Percentiles rank a stretch among this genome's conserved stretches.
These are phyloP conservation scores for Apiospora saccharicola DNA, from an alignment of 2,329 filamentous ascomycete genomes.

Conservation along the genomic window DNA sequence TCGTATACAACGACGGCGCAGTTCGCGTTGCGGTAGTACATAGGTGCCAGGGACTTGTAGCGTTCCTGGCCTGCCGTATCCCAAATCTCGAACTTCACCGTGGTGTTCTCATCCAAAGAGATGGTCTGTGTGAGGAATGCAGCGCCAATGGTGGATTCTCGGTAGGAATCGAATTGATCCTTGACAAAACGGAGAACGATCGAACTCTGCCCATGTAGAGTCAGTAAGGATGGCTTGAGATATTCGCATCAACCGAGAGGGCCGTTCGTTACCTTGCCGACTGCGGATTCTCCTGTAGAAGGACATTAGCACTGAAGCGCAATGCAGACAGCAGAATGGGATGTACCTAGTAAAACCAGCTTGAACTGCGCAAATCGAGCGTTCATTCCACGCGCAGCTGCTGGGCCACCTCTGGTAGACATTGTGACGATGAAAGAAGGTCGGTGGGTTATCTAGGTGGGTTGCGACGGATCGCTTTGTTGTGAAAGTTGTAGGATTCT, in stretches of 20 bases:
- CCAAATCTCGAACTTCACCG: slow-evolving; percentile 99
- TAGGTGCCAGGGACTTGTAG: slow-evolving; percentile 98
- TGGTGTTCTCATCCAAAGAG: slow-evolving; percentile 95
- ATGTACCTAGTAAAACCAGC: slow-evolving; percentile 88
- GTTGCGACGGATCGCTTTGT: slow-evolving; percentile 5
- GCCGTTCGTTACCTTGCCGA: slow-evolving; percentile 82
- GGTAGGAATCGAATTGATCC: slow-evolving; percentile 98
- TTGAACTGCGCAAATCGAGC: slow-evolving; percentile 99
- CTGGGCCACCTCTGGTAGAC: slow-evolving; percentile 79
- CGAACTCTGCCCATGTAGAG: slow-evolving; percentile 72
- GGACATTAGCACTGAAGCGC: slow-evolving; percentile 20
- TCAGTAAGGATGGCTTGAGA: slow-evolving; percentile 22
- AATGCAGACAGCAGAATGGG: slow-evolving; percentile 24
- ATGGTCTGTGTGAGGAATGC: slow-evolving; percentile 99
- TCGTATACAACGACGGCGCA: slow-evolving; percentile 99
- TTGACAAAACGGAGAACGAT: slow-evolving; percentile 98
- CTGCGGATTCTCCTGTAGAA: slow-evolving; percentile 89
- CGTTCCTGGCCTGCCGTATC: slow-evolving; percentile 98
- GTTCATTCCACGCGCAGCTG: slow-evolving; percentile 70
- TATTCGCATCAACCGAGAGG: slow-evolving; percentile 3
- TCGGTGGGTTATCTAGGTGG: background rate
- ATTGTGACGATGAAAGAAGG: slow-evolving; percentile 59
- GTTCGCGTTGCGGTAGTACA: slow-evolving; percentile 99
- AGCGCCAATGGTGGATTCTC: slow-evolving; percentile 97
- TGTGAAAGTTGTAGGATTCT: slow-evolving; percentile 15